These are phyloP conservation scores for Arctostaphylos glauca DNA, from an alignment of 148 eudicot species.

Conservation along the genomic window DNA sequence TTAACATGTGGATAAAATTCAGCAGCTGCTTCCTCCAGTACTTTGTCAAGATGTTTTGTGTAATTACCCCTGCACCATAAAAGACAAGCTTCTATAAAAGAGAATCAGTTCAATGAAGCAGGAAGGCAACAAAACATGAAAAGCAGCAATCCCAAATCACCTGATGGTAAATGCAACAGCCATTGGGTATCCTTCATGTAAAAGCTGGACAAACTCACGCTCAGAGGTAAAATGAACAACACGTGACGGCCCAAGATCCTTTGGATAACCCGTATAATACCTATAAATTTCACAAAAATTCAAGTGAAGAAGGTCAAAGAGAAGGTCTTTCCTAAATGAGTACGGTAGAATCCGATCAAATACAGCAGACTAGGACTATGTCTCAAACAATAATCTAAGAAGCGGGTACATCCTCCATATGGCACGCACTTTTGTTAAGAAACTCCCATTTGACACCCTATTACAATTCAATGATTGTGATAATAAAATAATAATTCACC, in stretches of 20 bases:
- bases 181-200: conserved; percentile 86
- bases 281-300: conserved; percentile 32
- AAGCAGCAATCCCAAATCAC: conserved; percentile 29
- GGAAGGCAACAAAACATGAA: background rate
- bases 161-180: conserved; percentile 92
- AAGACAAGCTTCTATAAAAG: conserved; percentile 12
- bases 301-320: conserved; percentile 4
- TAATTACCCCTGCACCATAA: conserved; percentile 59
- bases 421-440: conserved; percentile 4
- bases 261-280: conserved; percentile 94
- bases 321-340: background rate
- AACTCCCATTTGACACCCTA: background rate
- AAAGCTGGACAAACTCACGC: conserved; percentile 86
- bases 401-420: background rate
- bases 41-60: conserved; percentile 82
- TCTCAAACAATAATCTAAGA: background rate
- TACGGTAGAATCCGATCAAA: background rate
- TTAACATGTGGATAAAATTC: conserved; percentile 85
- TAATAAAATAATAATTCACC: background rate
- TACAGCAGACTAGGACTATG: background rate
- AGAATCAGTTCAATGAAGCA: background rate
- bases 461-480: background rate
- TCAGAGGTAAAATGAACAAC: conserved; percentile 92
- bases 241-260: conserved; percentile 88
- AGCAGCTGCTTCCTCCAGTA: conserved; percentile 87